These are phyloP conservation scores for Rhizophagus sp. DNA, from an alignment of 192 early-diverging fungal species.

Conservation along the genomic window DNA sequence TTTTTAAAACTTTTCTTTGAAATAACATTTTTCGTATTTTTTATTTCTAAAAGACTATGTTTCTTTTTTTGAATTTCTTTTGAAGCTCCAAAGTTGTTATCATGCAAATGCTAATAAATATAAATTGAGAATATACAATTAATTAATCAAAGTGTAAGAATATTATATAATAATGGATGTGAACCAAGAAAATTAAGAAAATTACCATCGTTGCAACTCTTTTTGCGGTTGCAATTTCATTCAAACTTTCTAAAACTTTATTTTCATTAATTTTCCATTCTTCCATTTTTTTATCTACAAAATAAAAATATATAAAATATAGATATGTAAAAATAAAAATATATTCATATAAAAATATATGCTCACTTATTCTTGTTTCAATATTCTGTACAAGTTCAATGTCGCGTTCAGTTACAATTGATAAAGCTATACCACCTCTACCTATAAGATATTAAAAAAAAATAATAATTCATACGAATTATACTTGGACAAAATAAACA, in stretches of 20 bases:
- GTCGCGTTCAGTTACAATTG: constrained; percentile 85
- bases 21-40: neutral
- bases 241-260: constrained; percentile 81
- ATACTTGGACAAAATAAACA: neutral
- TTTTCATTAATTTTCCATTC: constrained; percentile 79
- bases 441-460: neutral
- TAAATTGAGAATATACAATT: neutral
- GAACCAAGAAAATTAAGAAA: too few species aligned
- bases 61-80: constrained; percentile 66
- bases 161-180: neutral
- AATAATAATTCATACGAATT: neutral
- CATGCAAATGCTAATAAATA: constrained; percentile 47
- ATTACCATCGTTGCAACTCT: constrained; percentile 82
- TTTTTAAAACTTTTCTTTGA: neutral
- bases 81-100: constrained; percentile 51
- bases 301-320: neutral
- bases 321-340: neutral
- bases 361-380: constrained; percentile 76
- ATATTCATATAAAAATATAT: neutral
- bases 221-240: constrained; percentile 85
- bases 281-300: constrained; percentile 74
- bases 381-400: constrained; percentile 88
- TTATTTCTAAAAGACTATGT: neutral
- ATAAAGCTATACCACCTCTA: constrained; percentile 83
- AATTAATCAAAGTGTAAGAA: neutral